phyloP scores from a whole-genome alignment of 139 green algal genomes.

The Ulvella scutata region DNA sequence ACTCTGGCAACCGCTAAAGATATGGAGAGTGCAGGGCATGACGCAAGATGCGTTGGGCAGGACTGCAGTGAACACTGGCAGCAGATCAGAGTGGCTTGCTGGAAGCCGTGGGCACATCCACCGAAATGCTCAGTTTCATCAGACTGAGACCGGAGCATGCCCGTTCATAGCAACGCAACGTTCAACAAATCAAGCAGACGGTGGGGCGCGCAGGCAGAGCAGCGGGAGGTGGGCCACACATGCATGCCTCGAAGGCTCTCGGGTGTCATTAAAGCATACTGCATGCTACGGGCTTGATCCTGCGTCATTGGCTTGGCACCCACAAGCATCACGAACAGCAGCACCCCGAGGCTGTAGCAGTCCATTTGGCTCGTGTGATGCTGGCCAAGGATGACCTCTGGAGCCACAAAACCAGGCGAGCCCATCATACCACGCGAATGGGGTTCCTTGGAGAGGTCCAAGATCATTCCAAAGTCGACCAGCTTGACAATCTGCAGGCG shows the following conservation, averaged over 20 bases:
- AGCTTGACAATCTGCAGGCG: constrained; percentile 18
- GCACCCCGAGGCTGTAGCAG: constrained; percentile 23
- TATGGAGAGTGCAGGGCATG: neutral
- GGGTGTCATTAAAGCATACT: constrained; percentile 13
- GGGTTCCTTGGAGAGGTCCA: constrained; percentile 3
- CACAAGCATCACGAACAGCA: constrained; percentile 36
- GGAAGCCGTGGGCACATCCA: too few relatives aligned
- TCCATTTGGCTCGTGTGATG: constrained; percentile 16
- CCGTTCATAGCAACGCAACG: too few relatives aligned
- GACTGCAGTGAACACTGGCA: too few relatives aligned
- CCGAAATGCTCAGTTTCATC: too few relatives aligned
- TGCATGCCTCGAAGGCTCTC: neutral
- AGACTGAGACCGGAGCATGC: too few relatives aligned
- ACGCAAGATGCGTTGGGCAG: too few relatives aligned
- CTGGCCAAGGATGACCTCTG: constrained; percentile 14
- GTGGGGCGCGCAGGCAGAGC: too few relatives aligned
- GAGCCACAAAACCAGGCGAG: constrained; percentile 30
- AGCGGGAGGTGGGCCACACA: neutral
- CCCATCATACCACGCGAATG: constrained; percentile 20
- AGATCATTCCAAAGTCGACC: constrained; percentile 32
- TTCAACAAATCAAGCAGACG: too few relatives aligned
- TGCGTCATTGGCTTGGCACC: constrained; percentile 26
- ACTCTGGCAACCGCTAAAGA: too few relatives aligned
- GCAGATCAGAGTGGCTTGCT: too few relatives aligned
- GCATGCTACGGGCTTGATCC: constrained; percentile 14